phyloP scores from a whole-genome alignment of 208 protist species.

The Trichomonas gallinae region DNA sequence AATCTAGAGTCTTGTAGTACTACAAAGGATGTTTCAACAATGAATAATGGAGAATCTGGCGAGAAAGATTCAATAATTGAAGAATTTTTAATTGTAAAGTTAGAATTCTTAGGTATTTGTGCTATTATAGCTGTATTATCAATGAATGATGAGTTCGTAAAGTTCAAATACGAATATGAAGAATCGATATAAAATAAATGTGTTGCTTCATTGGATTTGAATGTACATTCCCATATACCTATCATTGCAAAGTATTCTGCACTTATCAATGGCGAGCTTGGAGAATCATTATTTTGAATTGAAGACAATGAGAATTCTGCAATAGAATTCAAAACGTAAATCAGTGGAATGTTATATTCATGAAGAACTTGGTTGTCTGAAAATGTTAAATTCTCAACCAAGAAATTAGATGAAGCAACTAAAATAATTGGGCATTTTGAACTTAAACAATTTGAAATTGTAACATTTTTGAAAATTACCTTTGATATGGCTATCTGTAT shows the following conservation, averaged over 20 bases:
- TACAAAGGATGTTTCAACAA: neutral
- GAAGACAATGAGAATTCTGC: neutral
- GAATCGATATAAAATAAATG: neutral
- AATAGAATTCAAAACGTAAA: neutral
- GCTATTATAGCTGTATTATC: neutral
- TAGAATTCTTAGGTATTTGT: neutral
- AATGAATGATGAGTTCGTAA: neutral
- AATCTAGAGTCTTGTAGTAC: neutral
- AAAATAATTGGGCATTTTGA: neutral
- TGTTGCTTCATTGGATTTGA: neutral
- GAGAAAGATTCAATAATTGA: neutral
- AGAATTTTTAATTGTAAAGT: neutral
- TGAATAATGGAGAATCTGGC: neutral
- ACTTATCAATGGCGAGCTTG: neutral
- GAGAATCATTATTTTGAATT: neutral
- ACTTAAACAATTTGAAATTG: neutral
- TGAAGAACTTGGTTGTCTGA: neutral
- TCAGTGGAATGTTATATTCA: neutral
- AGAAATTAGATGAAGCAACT: neutral
- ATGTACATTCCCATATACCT: neutral
- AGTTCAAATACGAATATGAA: neutral
- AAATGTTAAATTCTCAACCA: neutral
- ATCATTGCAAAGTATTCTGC: neutral
- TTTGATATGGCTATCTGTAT: neutral
- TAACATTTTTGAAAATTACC: neutral